Evolutionary conservation across 2,329 filamentous ascomycete genomes (phyloP), one percentile per base, ranked within the genome.

Genomic region (Drechslerella coelobrocha): DNA sequence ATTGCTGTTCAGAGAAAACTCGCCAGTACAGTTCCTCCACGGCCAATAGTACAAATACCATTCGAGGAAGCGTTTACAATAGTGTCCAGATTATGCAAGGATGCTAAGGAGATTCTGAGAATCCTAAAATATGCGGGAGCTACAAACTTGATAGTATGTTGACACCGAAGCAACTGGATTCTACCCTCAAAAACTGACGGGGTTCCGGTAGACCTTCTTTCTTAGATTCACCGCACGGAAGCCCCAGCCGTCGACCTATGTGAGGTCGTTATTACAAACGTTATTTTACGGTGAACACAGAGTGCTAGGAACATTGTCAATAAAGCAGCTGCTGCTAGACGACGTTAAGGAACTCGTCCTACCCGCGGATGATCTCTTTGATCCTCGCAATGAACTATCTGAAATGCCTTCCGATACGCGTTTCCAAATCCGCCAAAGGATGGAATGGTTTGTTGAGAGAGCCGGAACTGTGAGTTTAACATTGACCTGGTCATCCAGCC

Each of bases 21-120:
- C 29, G 92, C 94, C 0, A 97, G 92, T 74, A 97, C 92, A 0
- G 92, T 97, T 75, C 94, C 94, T 2, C 94, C 94, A 6, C 85
- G 93, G 7, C 92, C 93, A 0, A 93, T 97, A 75, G 90, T 97
- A 9, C 84, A 91, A 57, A 81, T 92, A 1, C 85, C 84, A 24
- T 89, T 90, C 74, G 84, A 88, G 12, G 87, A 91, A 75, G 89
- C 92, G 0, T 84, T 89, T 73, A 80, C 80, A 19, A 88, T 90
- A 74, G 83, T 97, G 72, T 84, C 84, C 62, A 85, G 86, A 47
- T 80, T 97, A 26, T 89, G 89, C 72, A 81, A 84, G 61, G 91
- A 96, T 78, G 88, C 88, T 1, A 81, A 85, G 24, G 88, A 92
- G 74, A 83, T 88, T 19, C 83, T 87, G 55, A 83, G 87, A 73